Evolutionary conservation across 306 rosid genomes (phyloP).

Genomic region (Quercus agrifolia): DNA sequence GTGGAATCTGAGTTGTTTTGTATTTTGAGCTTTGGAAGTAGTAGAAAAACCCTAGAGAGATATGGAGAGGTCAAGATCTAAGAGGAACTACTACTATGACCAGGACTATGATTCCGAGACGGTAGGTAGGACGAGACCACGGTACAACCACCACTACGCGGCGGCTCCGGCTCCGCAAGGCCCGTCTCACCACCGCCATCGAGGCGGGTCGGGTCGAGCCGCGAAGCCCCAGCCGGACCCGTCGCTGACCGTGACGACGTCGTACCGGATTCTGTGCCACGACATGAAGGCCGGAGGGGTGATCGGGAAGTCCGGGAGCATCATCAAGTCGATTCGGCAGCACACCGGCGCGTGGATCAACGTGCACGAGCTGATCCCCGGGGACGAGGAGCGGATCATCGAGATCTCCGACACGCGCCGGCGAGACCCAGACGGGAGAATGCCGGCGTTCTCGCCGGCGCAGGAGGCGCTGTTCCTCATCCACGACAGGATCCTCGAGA

Average conservation of each 20-base stretch:
- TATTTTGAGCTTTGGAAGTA: not conserved
- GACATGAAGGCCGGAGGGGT: constrained; percentile 93
- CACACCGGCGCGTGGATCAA: constrained; percentile 99
- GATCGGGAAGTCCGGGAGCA: constrained; percentile 94
- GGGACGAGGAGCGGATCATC: constrained; percentile 92
- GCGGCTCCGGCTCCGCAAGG: not conserved
- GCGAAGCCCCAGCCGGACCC: constrained; percentile 52
- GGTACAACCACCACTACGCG: constrained; percentile 75
- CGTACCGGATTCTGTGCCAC: constrained; percentile 83
- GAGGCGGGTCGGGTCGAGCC: constrained; percentile 46
- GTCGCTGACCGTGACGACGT: constrained; percentile 56
- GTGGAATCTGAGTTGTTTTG: constrained; percentile 1
- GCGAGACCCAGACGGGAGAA: constrained; percentile 88
- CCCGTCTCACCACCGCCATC: constrained; percentile 43
- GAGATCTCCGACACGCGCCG: constrained; percentile 97
- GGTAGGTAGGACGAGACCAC: constrained; percentile 69
- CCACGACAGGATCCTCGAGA: constrained; percentile 88
- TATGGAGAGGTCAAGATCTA: constrained; percentile 99
- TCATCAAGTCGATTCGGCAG: constrained; percentile 91
- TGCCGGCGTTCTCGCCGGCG: constrained; percentile 94
- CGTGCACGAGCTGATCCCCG: constrained; percentile 83
- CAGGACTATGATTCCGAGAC: constrained; percentile 90
- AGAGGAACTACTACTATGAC: constrained; percentile 88
- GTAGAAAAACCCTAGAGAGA: no score
- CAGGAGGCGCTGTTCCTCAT: constrained; percentile 89